These are phyloP conservation scores for Starmerella sirachaensis DNA, from an alignment of 805 yeast species.

Conservation along the genomic window DNA sequence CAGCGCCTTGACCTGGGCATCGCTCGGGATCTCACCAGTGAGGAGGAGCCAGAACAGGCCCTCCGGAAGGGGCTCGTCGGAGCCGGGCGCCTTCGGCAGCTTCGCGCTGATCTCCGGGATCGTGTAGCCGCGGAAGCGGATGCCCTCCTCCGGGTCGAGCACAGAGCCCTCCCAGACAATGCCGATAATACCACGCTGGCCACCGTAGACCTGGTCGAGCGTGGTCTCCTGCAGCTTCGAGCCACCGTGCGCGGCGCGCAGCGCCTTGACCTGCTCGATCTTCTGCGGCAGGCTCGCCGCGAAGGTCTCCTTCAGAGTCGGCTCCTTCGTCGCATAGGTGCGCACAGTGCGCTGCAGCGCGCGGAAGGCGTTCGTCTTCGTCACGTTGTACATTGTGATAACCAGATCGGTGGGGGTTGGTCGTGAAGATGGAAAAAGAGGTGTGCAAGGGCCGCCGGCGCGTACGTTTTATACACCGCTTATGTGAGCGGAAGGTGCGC, in stretches of 20 bases:
- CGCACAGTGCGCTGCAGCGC: constrained; percentile 15
- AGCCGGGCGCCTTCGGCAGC: constrained; percentile 65
- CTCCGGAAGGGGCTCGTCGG: constrained; percentile 60
- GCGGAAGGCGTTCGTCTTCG: constrained; percentile 12
- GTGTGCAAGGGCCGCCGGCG: not conserved
- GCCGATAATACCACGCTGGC: constrained; percentile 81
- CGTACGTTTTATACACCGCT: not conserved
- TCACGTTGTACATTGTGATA: constrained; percentile 12
- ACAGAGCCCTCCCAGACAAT: constrained; percentile 85
- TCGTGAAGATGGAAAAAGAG: not conserved
- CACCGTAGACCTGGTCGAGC: constrained; percentile 78
- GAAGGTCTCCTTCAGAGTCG: constrained; percentile 80
- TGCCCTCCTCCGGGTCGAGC: constrained; percentile 73
- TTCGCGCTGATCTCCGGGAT: constrained; percentile 65
- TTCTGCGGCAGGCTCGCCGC: constrained; percentile 84
- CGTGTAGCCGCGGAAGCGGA: constrained; percentile 73
- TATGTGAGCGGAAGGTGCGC: too few relatives aligned
- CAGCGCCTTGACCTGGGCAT: constrained; percentile 54
- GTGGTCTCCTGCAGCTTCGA: constrained; percentile 65
- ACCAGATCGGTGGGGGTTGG: not conserved
- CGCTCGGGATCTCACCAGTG: constrained; percentile 75
- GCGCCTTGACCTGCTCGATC: constrained; percentile 77
- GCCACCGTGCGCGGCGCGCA: constrained; percentile 78
- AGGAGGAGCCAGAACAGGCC: constrained; percentile 70
- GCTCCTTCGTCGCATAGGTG: constrained; percentile 25